Base-by-base conservation (phyloP, 768 basidiomycete genomes). In the Psilocybe sp. region DNA sequence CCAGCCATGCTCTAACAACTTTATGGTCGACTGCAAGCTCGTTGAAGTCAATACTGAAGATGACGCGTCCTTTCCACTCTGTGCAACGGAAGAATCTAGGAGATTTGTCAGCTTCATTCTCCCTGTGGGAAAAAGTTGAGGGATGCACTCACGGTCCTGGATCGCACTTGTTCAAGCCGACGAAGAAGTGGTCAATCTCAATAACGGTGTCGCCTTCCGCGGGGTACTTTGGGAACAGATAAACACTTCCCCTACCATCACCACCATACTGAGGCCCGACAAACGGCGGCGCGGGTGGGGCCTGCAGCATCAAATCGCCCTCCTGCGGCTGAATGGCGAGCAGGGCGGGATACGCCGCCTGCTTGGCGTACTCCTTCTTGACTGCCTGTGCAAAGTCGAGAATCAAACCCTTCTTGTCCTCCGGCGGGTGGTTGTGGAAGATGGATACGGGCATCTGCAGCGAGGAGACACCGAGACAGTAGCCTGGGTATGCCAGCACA, bases 81-180 rank as follows among this genome's bases (percentile, higher is more conserved):
- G 47, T 52, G 42, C 54, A 52, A 19, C 57, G 44, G 54, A 58
- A 58, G 46, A 58, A 58, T 12, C 57, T 58, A 46, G 34, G 18
- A n/a, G 14, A 16, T 18, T 12, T 11, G 20, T 9, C 6, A 39
- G 40, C 37, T 42, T 38, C 5, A 44, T 38, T 28, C 32, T 16
- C 11, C 8, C 28, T 15, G 33, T 8, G 13, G 9, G 20, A 41
- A 20, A 4, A 33, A 16, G 41, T 16, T 1, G 6, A n/a, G 31
- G 1, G 4, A 5, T 15, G 2, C 10, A 58, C 57, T 50, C 40
- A 58, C 57, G 57, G 57, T 50, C 57, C 57, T 18, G 57, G 57
- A 42, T 58, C 57, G 39, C 53, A 53, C 34, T 55, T 58, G 31
- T 58, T 58, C 36, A 58, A 33, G 10, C 54, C 54, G 13, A 58